Evolutionary conservation across 2,329 filamentous ascomycete species (phyloP).

Genomic region (Talaromyces sp.): DNA sequence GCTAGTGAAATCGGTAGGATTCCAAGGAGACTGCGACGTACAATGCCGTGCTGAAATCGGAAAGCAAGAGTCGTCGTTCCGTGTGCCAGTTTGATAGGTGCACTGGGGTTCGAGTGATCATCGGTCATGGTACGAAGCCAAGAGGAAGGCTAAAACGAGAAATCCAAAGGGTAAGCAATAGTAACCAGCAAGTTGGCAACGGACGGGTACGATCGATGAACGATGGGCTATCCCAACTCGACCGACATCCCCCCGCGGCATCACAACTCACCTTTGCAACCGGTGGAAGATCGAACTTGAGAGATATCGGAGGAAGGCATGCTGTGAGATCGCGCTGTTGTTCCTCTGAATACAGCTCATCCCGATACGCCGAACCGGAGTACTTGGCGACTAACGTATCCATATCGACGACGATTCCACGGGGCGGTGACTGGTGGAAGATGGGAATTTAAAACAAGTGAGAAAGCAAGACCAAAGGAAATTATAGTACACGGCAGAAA

Average conservation of each 20-base stretch:
- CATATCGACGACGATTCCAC: conserved; percentile 49
- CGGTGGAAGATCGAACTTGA: conserved; percentile 93
- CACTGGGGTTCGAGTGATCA: conserved; percentile 92
- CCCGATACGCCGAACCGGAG: conserved; percentile 68
- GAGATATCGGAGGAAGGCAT: conserved; percentile 67
- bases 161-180: conserved; percentile 1
- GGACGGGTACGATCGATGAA: not conserved
- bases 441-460: not conserved
- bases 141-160: conserved; percentile 68
- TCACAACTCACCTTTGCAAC: conserved; percentile 68
- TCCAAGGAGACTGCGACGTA: conserved; percentile 19
- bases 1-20: not conserved
- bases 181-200: not conserved
- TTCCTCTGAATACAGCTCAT: conserved; percentile 66
- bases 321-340: conserved; percentile 69
- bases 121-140: conserved; percentile 97
- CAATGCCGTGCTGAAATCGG: conserved; percentile 93
- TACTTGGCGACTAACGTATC: conserved; percentile 90
- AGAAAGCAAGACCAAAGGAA: conserved; percentile 10
- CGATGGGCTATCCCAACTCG: not conserved
- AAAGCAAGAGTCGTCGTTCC: conserved; percentile 97
- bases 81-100: conserved; percentile 99
- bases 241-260: not conserved
- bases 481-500: conserved; percentile 2
- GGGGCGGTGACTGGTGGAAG: not conserved